Percentiles rank a stretch among this genome's conserved stretches.
phyloP scores from a whole-genome alignment of 306 rosid species.

The Prunus padus region DNA sequence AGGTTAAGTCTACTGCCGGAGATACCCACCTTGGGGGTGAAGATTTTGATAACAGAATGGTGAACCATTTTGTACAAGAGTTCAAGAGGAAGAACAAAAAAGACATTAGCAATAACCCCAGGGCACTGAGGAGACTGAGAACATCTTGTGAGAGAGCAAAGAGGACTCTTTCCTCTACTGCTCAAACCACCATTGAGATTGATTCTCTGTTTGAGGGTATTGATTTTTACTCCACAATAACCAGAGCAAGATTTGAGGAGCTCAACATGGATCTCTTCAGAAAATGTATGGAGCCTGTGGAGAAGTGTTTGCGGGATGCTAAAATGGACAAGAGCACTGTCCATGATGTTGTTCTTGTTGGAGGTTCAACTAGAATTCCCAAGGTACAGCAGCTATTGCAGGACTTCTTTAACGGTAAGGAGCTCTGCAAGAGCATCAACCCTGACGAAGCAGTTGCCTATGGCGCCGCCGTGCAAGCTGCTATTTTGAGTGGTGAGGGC shows the following conservation, averaged over 20 bases:
- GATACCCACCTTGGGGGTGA: slow-evolving; percentile 42
- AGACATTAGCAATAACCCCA: slow-evolving; percentile 34
- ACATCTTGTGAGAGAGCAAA: slow-evolving; percentile 46
- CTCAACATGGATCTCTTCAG: slow-evolving; percentile 38
- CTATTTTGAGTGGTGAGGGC: slow-evolving; percentile 36
- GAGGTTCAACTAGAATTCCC: slow-evolving; percentile 47
- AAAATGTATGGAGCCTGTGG: slow-evolving; percentile 42
- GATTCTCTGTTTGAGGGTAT: slow-evolving; percentile 40
- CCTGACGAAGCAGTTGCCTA: slow-evolving; percentile 48
- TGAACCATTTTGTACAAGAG: slow-evolving; percentile 37
- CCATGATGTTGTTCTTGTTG: slow-evolving; percentile 41
- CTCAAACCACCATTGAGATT: slow-evolving; percentile 42
- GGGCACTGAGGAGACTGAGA: slow-evolving; percentile 31
- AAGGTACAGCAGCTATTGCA: slow-evolving; percentile 40
- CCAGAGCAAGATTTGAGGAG: slow-evolving; percentile 35
- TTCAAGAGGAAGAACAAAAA: slow-evolving; percentile 38
- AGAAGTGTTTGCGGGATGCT: slow-evolving; percentile 37
- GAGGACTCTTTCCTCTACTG: slow-evolving; percentile 37
- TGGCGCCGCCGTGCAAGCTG: slow-evolving; percentile 46
- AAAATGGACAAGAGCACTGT: slow-evolving; percentile 32
- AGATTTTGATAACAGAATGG: slow-evolving; percentile 40
- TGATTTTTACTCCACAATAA: slow-evolving; percentile 31
- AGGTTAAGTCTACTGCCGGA: slow-evolving; percentile 41
- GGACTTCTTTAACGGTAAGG: slow-evolving; percentile 43
- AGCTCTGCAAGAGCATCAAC: slow-evolving; percentile 45